These are phyloP conservation scores for Mariannaea elegans DNA, from an alignment of 2,329 filamentous ascomycete species.

Conservation along the genomic window DNA sequence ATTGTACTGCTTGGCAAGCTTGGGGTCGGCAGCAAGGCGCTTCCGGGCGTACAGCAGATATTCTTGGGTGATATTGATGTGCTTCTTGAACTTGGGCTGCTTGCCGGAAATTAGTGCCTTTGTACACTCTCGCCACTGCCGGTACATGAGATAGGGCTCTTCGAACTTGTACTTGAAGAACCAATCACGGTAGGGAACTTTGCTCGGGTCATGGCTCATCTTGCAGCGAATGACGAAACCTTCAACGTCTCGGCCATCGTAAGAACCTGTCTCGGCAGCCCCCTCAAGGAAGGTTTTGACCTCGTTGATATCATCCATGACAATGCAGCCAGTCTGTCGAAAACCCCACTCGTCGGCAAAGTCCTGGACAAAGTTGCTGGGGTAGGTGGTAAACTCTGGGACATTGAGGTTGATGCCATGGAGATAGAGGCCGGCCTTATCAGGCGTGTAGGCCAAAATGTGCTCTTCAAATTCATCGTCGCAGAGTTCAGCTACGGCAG, in stretches of 20 bases:
- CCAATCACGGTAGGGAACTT: slow-evolving; percentile 81
- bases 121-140: slow-evolving; percentile 97
- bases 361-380: slow-evolving; percentile 81
- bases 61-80: slow-evolving; percentile 87
- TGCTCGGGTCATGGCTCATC: slow-evolving; percentile 61
- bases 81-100: slow-evolving; percentile 83
- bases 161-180: slow-evolving; percentile 99
- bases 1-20: slow-evolving; percentile 76
- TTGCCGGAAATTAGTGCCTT: slow-evolving; percentile 84
- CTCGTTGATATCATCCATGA: slow-evolving; percentile 76
- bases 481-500: slow-evolving; percentile 93
- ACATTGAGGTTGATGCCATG: slow-evolving; percentile 96
- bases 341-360: slow-evolving; percentile 97
- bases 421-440: slow-evolving; percentile 88
- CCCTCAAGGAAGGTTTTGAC: slow-evolving; percentile 85
- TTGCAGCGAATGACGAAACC: slow-evolving; percentile 96
- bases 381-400: slow-evolving; percentile 89
- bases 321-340: slow-evolving; percentile 82
- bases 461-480: slow-evolving; percentile 98
- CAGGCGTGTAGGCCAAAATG: slow-evolving; percentile 85
- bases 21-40: slow-evolving; percentile 73
- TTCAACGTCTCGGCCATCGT: slow-evolving; percentile 92
- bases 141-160: slow-evolving; percentile 98
- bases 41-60: slow-evolving; percentile 85
- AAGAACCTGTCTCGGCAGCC: slow-evolving; percentile 87